phyloP scores from a whole-genome alignment of 768 basidiomycete species.

The Termitomyces heimii region DNA sequence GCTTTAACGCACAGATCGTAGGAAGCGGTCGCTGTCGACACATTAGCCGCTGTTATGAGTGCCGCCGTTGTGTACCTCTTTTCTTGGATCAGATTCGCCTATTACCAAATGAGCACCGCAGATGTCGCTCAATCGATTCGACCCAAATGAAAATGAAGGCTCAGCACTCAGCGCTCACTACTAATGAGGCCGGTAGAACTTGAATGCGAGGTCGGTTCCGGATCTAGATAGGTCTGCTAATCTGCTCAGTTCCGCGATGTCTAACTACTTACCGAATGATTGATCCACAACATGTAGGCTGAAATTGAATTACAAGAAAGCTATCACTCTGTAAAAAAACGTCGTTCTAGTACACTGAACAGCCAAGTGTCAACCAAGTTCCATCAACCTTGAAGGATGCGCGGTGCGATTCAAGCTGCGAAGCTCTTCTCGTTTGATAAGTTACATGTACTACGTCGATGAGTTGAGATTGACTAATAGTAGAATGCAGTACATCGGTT shows the following conservation, averaged over 20 bases:
- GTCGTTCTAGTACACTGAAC: neutral
- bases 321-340: neutral
- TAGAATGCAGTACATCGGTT: neutral
- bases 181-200: neutral
- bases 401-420: neutral
- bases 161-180: neutral
- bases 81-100: no score
- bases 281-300: neutral
- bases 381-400: neutral
- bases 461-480: neutral
- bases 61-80: no score
- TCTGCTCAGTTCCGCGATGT: neutral
- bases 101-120: no score
- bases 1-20: slow-evolving; percentile 12
- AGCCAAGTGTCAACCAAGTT: neutral
- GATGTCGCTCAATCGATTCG: no score
- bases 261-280: neutral
- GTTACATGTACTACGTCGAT: neutral
- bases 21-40: no score
- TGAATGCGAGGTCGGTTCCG: neutral
- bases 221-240: neutral
- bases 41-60: no score
- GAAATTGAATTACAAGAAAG: neutral
- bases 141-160: no score
- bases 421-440: neutral